Percentiles rank a stretch among this genome's conserved stretches.
Conservation (phyloP, 2,329 filamentous ascomycete species). For the Aspergillus phoenicis region DNA sequence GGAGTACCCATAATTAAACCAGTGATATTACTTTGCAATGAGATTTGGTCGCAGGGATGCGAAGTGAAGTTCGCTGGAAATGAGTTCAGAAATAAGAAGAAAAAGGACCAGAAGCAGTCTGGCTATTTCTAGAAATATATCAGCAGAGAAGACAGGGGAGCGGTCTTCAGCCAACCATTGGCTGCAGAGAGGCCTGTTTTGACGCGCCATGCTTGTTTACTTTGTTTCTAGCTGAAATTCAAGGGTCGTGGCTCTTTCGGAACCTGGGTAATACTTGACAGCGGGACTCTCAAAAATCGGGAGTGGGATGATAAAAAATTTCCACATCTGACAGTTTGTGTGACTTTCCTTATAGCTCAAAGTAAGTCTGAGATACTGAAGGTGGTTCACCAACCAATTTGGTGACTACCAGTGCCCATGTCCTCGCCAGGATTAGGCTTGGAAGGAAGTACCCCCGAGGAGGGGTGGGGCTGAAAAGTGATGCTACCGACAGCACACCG, state of each 20-base stretch:
- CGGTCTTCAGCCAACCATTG: neutral
- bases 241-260: neutral
- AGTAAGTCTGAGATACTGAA: too few relatives aligned
- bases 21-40: neutral
- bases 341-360: too few relatives aligned
- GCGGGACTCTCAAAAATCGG: neutral
- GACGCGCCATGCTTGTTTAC: neutral
- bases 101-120: neutral
- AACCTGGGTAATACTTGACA: neutral
- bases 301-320: too few relatives aligned
- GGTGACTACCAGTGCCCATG: too few relatives aligned
- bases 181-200: neutral
- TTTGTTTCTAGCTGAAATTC: neutral
- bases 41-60: neutral
- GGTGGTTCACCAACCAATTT: too few relatives aligned
- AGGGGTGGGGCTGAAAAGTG: too few relatives aligned
- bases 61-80: neutral
- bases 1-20: neutral
- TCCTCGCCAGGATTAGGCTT: too few relatives aligned
- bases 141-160: neutral
- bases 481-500: neutral
- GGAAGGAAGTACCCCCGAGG: too few relatives aligned
- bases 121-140: neutral
- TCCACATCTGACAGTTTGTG: too few relatives aligned
- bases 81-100: neutral